Conservation (phyloP, 1,139 yeast genomes). For the Eremothecium gossypii region DNA sequence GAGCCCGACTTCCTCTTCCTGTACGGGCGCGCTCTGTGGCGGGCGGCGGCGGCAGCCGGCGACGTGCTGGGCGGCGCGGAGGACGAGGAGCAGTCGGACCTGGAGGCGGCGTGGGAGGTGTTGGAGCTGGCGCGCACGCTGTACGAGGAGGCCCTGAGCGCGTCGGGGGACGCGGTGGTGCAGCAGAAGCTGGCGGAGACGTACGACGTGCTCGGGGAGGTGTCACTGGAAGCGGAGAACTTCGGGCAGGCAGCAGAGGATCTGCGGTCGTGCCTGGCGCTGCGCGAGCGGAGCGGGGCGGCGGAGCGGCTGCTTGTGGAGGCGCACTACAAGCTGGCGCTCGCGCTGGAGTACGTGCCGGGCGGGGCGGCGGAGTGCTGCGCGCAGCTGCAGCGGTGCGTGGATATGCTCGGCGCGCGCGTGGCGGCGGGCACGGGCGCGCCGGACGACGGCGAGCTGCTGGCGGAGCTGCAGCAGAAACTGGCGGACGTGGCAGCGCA, state of each 20-base stretch:
- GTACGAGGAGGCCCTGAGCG: constrained; percentile 39
- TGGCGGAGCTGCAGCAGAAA: constrained; percentile 10
- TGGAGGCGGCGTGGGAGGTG: constrained; percentile 83
- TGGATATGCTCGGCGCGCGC: constrained; percentile 44
- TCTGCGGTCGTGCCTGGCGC: constrained; percentile 45
- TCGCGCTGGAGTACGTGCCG: constrained; percentile 61
- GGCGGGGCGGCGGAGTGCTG: constrained; percentile 25
- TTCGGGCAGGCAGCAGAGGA: constrained; percentile 69
- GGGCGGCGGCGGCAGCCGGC: constrained; percentile 63
- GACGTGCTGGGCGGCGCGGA: constrained; percentile 67
- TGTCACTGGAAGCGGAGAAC: constrained; percentile 78
- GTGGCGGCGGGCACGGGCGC: constrained; percentile 9
- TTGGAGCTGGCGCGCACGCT: constrained; percentile 65
- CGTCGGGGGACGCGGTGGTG: constrained; percentile 27
- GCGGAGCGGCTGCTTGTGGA: constrained; percentile 55
- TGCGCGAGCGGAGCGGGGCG: constrained; percentile 33
- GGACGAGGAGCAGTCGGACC: constrained; percentile 56
- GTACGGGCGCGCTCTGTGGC: constrained; percentile 76
- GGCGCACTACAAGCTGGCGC: constrained; percentile 70
- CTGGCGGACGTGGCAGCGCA: constrained; percentile 20
- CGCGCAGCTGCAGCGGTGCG: constrained; percentile 49
- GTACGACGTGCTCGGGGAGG: constrained; percentile 78
- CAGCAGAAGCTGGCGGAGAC: constrained; percentile 57
- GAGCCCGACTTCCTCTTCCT: constrained; percentile 65
- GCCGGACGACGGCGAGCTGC: constrained; percentile 8